Percentiles rank a stretch among this genome's conserved stretches.
These are phyloP conservation scores for Xylariales sp. DNA, from an alignment of 2,329 filamentous ascomycete genomes.

Conservation along the genomic window DNA sequence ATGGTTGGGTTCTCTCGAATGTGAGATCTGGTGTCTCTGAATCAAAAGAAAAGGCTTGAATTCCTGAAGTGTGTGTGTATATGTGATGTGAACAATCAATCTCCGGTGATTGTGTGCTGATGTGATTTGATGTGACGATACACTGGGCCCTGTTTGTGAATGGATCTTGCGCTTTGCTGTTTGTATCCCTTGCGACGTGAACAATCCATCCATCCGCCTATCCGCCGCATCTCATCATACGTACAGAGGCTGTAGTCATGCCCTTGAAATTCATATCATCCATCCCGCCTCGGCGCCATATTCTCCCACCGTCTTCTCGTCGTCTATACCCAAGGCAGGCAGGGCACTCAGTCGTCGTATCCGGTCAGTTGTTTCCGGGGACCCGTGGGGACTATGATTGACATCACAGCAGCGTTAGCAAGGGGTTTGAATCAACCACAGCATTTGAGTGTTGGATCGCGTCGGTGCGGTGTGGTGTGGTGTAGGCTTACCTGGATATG, in stretches of 20 bases:
- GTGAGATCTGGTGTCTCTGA: slow-evolving; percentile 1
- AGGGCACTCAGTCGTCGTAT: slow-evolving; percentile 65
- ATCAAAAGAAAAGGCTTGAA: slow-evolving; percentile 28
- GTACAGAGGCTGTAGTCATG: slow-evolving; percentile 4
- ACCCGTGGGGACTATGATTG: slow-evolving; percentile 63
- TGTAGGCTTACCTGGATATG: slow-evolving; percentile 81
- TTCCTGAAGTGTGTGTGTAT: slow-evolving; percentile 20
- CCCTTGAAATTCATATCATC: background rate
- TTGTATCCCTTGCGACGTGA: background rate
- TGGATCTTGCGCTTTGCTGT: slow-evolving; percentile 9
- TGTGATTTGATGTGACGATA: slow-evolving; percentile 24
- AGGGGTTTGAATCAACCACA: background rate
- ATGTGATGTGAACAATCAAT: slow-evolving; percentile 10
- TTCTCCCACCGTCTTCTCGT: background rate
- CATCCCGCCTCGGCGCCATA: background rate
- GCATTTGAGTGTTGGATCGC: background rate
- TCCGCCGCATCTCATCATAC: background rate
- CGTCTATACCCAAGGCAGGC: background rate
- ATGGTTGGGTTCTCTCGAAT: slow-evolving; percentile 14
- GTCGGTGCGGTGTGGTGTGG: too few relatives aligned
- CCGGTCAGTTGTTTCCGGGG: slow-evolving; percentile 70
- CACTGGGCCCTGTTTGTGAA: slow-evolving; percentile 24
- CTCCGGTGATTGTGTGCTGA: slow-evolving; percentile 10
- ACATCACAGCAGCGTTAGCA: slow-evolving; percentile 39
- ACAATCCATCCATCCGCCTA: background rate